Evolutionary conservation across 257 asterid genomes (phyloP), one percentile per base, ranked within the genome.

Genomic region (Plantago major): DNA sequence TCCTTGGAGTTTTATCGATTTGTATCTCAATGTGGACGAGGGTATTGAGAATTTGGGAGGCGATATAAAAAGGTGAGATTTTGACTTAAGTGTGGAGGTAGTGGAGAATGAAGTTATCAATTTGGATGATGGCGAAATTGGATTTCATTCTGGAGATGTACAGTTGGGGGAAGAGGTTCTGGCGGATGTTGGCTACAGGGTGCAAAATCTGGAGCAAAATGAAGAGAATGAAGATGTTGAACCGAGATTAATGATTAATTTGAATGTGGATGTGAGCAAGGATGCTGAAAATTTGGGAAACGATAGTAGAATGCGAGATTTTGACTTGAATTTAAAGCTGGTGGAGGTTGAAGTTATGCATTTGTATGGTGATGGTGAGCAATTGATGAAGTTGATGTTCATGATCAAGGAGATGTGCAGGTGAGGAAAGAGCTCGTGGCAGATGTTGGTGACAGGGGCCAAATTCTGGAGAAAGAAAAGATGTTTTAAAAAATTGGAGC

Each of bases 231-330:
- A 74, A 71, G 66, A 48, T 46, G 55, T 70, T 63, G 66, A 72
- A 62, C 53, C 66, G 48, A 66, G 76, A 62, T 46, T 74, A 72
- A 44, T 71, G 47, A 54, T 73, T 66, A 66, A 74, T 43, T 73
- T 84, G 15, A 86, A 72, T 64, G 82, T 91, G 22, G 91, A 76
- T 19, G 70, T 91, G 82, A 82, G 98, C 96, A 82, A 91, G 98
- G 66, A 80, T 85, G 58, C 96, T 96, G 15, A 81, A 84, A 79
- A 86, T 49, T 26, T 81, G 0, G 83, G 79, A 72, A 64, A 49
- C 62, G 76, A 69, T 47, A 42, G 58, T 65, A 67, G 37, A 5
- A 30, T 56, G 60, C 74, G 12, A 5, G 60, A 65, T 66, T 79
- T 62, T 76, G 70, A 63, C 68, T 70, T 62, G 91, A 77, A 69